These are phyloP conservation scores for Epichloe coenophiala DNA, from an alignment of 2,329 filamentous ascomycete species.

Conservation along the genomic window DNA sequence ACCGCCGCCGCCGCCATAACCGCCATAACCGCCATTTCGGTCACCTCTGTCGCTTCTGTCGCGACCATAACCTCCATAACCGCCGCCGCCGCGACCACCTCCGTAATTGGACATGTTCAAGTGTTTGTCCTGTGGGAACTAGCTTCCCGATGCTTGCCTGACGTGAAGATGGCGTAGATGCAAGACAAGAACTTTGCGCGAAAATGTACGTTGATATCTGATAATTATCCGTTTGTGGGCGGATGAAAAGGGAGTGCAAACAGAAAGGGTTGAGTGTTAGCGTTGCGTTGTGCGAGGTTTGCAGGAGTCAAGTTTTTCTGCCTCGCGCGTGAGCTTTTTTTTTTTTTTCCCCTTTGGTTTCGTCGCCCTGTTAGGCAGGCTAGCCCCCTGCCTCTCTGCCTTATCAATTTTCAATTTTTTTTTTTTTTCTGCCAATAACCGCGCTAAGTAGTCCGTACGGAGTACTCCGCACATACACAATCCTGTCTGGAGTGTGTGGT, in stretches of 20 bases:
- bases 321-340: slow-evolving; percentile 10
- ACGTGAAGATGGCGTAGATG: background rate
- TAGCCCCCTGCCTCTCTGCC: slow-evolving; percentile 7
- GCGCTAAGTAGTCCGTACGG: slow-evolving; percentile 6
- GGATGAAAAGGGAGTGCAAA: slow-evolving; percentile 16
- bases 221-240: slow-evolving; percentile 9
- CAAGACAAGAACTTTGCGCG: background rate
- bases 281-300: slow-evolving; percentile 9
- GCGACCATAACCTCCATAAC: slow-evolving; percentile 27
- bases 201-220: background rate
- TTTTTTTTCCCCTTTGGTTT: slow-evolving; percentile 7
- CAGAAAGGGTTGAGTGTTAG: slow-evolving; percentile 5
- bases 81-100: slow-evolving; percentile 21
- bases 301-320: slow-evolving; percentile 12
- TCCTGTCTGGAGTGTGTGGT: background rate
- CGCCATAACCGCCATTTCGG: slow-evolving; percentile 24
- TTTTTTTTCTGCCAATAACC: slow-evolving; percentile 6
- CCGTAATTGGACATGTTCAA: slow-evolving; percentile 34
- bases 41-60: slow-evolving; percentile 32
- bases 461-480: no score
- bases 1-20: slow-evolving; percentile 20
- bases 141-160: background rate
- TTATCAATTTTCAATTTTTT: slow-evolving; percentile 3
- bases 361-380: slow-evolving; percentile 1
- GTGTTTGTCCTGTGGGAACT: background rate